phyloP scores from a whole-genome alignment of 805 yeast genomes.

The Suhomyces sp. region DNA sequence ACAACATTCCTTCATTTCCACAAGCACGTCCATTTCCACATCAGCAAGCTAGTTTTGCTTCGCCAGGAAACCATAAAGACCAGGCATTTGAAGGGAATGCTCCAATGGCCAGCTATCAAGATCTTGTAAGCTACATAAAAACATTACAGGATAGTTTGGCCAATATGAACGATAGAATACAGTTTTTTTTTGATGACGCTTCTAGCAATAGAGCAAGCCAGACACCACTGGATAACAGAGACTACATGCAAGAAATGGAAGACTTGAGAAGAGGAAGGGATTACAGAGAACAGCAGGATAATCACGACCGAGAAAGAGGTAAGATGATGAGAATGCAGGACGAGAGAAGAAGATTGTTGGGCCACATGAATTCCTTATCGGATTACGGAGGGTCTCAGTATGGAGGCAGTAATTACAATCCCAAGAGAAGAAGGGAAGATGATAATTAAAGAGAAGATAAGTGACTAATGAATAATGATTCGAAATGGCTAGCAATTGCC shows the following conservation, averaged over 20 bases:
- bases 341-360: constrained; percentile 1
- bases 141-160: constrained; percentile 27
- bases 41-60: not conserved
- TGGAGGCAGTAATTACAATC: not conserved
- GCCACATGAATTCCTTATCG: not conserved
- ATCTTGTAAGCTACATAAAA: constrained; percentile 33
- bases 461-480: not conserved
- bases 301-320: constrained; percentile 8
- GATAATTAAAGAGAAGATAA: not conserved
- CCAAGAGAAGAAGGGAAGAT: not conserved
- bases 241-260: constrained; percentile 4
- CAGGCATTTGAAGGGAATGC: constrained; percentile 11
- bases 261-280: constrained; percentile 10
- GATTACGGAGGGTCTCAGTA: not conserved
- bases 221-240: not conserved
- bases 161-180: constrained; percentile 25
- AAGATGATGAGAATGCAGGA: constrained; percentile 3
- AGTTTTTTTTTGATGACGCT: constrained; percentile 25
- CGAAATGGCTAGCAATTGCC: not conserved
- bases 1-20: not conserved
- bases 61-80: not conserved
- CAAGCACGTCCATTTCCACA: not conserved
- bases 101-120: constrained; percentile 30
- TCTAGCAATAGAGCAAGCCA: constrained; percentile 5
- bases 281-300: constrained; percentile 7